Base-by-base conservation (phyloP, 2,329 filamentous ascomycete genomes). In the Fusarium floridanum region DNA sequence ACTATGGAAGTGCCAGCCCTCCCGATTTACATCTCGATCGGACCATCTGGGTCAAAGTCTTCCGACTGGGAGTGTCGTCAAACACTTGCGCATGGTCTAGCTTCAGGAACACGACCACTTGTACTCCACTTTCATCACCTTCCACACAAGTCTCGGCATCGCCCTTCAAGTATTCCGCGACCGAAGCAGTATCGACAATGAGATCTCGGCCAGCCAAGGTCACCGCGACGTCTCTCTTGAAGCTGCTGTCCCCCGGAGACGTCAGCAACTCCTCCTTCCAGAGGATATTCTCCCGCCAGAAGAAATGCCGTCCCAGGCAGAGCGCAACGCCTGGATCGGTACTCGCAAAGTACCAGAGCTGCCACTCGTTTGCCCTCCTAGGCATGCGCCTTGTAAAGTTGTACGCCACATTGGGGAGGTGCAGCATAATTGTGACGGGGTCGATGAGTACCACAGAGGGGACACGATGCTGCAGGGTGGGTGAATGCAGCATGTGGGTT, bases 261-360 rank as follows among this genome's bases (percentile, higher is more conserved):
- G 55, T 68, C 39, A 87, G 72, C 55, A 94, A 80, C 70, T 93
- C 90, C 57, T 93, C 90, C 74, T 89, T 90, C 92, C 92, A 94
- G 9, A 93, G 82, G 43, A 93, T 89, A 72, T 92, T 93, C 74
- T 94, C 87, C 29, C 86, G 86, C 93, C 92, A 94, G 82, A 93
- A 93, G 82, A 94, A 94, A 76, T 91, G 87, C 4, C 92, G 84
- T 0, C 88, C 89, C 1, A 94, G 83, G 11, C 89, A 90, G 66
- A 92, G 87, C 11, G 92, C 88, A 3, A 93, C 90, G 3, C 91
- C 91, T 32, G 91, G 89, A 74, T 94, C 92, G 64, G 87, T 91
- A 53, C 88, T 90, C 7, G 90, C 92, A 79, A 93, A 94, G 76
- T 92, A 94, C 86, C 90, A 92, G 16, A 94, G 83, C 79, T 92